A percentile compares a stretch with the other conserved stretches of the same genome.
Conservation (phyloP, 805 yeast species). For the Myxozyma kluyveri region DNA sequence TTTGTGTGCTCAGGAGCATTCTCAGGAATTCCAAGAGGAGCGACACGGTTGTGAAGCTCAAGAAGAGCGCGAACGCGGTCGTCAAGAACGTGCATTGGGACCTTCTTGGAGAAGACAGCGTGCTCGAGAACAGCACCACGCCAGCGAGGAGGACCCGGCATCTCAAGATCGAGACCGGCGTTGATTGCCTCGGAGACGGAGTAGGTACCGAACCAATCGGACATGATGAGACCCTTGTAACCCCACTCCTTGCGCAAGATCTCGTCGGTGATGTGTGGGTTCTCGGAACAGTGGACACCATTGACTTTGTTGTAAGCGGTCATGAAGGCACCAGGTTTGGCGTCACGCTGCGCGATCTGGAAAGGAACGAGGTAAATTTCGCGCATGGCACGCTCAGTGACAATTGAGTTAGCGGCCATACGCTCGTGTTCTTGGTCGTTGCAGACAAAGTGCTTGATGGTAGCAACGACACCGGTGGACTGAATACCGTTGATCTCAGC, state of each 20-base stretch:
- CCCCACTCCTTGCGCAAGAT: constrained; percentile 57
- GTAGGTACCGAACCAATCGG: constrained; percentile 65
- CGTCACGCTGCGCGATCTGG: constrained; percentile 53
- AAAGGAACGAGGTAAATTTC: constrained; percentile 65
- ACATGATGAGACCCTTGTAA: constrained; percentile 56
- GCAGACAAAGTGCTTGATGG: constrained; percentile 61
- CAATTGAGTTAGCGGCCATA: constrained; percentile 46
- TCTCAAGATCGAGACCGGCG: constrained; percentile 61
- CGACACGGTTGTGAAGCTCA: constrained; percentile 45
- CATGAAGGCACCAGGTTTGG: constrained; percentile 58
- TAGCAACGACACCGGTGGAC: constrained; percentile 43
- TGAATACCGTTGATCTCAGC: constrained; percentile 56
- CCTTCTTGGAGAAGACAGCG: constrained; percentile 44
- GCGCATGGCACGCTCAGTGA: constrained; percentile 61
- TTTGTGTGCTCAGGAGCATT: constrained; percentile 34
- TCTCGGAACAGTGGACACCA: constrained; percentile 56
- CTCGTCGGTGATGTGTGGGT: constrained; percentile 44
- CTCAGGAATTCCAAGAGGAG: constrained; percentile 45
- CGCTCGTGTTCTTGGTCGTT: constrained; percentile 63
- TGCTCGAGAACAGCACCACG: constrained; percentile 44
- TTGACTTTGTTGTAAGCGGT: constrained; percentile 63
- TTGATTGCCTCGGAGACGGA: constrained; percentile 47
- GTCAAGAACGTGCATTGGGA: constrained; percentile 43
- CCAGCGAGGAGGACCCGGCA: constrained; percentile 63
- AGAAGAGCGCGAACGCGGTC: constrained; percentile 46